These are phyloP conservation scores for Fraxinus velutina DNA, from an alignment of 305 asterid genomes.

Conservation along the genomic window DNA sequence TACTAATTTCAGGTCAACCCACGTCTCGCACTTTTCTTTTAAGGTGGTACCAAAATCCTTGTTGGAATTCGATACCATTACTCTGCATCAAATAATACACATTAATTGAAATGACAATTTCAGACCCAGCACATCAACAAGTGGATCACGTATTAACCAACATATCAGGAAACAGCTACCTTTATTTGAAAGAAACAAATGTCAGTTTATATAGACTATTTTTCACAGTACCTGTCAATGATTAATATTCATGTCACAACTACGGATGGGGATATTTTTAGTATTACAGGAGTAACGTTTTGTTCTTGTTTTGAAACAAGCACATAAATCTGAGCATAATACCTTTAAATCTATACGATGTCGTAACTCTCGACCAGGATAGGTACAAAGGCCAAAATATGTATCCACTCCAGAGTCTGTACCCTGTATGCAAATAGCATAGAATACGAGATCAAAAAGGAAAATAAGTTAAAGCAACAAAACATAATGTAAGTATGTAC, in stretches of 20 bases:
- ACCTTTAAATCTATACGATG: constrained; percentile 94
- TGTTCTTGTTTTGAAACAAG: not conserved
- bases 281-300: constrained; percentile 4
- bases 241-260: not conserved
- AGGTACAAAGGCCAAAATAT: constrained; percentile 90
- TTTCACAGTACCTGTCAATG: constrained; percentile 2
- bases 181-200: not conserved
- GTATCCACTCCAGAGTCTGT: constrained; percentile 90
- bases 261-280: constrained; percentile 1
- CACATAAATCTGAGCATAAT: not conserved
- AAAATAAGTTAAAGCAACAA: constrained; percentile 13
- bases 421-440: constrained; percentile 42
- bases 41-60: not conserved
- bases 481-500: not conserved
- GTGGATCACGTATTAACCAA: not conserved
- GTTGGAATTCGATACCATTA: not conserved
- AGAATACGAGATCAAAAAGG: constrained; percentile 11
- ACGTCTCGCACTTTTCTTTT: not conserved
- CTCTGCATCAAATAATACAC: not conserved
- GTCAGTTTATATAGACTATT: not conserved
- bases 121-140: not conserved
- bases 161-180: not conserved
- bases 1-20: not conserved
- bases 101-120: not conserved
- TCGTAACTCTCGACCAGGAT: constrained; percentile 76